Evolutionary conservation across 208 protist genomes (phyloP).

Genomic region (Trypanosoma cruzi): DNA sequence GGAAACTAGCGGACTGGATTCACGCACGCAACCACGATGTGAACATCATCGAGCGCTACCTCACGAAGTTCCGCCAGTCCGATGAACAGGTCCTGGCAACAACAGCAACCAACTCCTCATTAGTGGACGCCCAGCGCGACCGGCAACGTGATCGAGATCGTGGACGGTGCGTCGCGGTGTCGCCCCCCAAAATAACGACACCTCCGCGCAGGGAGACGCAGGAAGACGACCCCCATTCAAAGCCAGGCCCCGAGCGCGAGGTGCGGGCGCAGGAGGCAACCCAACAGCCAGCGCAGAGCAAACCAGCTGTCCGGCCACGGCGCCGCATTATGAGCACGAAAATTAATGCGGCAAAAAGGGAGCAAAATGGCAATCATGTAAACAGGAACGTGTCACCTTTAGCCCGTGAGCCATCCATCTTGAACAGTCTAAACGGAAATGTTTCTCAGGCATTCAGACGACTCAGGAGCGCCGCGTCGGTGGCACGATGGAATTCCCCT

Average conservation of each 20-base stretch:
- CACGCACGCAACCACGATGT: conserved; percentile 46
- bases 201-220: conserved; percentile 10
- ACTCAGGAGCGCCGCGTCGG: conserved; percentile 14
- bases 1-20: conserved; percentile 25
- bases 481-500: conserved; percentile 17
- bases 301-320: background rate
- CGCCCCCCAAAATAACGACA: conserved; percentile 4
- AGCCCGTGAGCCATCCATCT: conserved; percentile 3
- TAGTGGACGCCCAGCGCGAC: background rate
- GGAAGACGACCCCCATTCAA: conserved; percentile 1
- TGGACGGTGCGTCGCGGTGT: too few relatives aligned
- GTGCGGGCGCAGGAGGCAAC: background rate
- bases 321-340: background rate
- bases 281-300: background rate
- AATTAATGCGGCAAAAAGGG: background rate
- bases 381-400: conserved; percentile 14
- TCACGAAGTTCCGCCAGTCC: conserved; percentile 67
- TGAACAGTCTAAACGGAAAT: background rate
- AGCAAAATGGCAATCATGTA: background rate
- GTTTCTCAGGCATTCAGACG: conserved; percentile 7
- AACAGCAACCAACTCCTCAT: background rate
- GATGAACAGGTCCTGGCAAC: conserved; percentile 53
- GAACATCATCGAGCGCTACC: conserved; percentile 69
- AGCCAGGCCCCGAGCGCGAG: background rate
- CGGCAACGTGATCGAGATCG: too few relatives aligned